Base-by-base conservation (phyloP, 2,329 filamentous ascomycete genomes). In the Beauveria brongniartii region DNA sequence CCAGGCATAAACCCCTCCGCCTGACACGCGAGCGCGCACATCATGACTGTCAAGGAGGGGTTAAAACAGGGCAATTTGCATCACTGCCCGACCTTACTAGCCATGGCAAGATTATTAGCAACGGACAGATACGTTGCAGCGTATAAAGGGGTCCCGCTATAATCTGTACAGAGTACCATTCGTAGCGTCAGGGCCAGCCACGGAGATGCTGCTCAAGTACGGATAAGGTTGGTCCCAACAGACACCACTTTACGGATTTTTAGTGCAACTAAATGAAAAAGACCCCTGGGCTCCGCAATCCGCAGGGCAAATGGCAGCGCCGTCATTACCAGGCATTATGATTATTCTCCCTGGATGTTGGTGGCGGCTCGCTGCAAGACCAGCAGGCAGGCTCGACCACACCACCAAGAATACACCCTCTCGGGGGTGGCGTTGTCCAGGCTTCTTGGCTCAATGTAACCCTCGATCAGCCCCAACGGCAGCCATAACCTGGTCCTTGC, bases 401-500 rank as follows among this genome's bases (percentile, higher is more conserved):
- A 58, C 44, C 56, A 43, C 40, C 30, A 34, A 34, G 30, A 12
- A 34, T 34, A 12, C 30, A 12, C 30, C 47, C 26, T 24, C 24
- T 53, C 47, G 24, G 46, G 55, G 56, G 56, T 53, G 56, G 56
- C 56, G 56, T 59, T 40, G 44, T 59, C 47, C 52, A 59, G 56
- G 55, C 55, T 50, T 9, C 54, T 37, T 51, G 44, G 22, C 47
- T 18, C 56, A 52, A 59, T 59, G 56, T 59, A 59, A 59, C 56
- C 48, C 47, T 50, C 56, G 56, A 59, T 59, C 56, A 59, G 56
- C 56, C 56, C 56, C 56, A 22, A 37, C 34, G 55, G 20, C 22
- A 28, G 34, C 55, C 55, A 58, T 24, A 30, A 47, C 46, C 53
- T 55, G 43, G 43, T 48, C n/a, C 41, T 28, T 30, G 41, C 41